Evolutionary conservation across 768 basidiomycete genomes (phyloP).

Genomic region (Crassisporium funariophilum): DNA sequence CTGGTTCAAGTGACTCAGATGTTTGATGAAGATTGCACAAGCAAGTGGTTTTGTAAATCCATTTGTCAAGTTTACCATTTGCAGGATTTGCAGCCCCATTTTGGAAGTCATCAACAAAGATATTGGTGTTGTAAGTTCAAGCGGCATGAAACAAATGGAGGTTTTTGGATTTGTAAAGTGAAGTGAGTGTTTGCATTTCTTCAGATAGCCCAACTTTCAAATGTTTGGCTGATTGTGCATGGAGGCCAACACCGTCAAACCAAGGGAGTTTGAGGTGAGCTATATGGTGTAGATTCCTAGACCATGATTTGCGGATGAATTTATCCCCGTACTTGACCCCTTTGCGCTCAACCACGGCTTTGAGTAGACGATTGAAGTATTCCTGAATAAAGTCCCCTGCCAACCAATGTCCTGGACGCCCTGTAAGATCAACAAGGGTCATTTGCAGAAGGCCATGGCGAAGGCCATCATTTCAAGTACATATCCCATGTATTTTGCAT

Average conservation of each 20-base stretch:
- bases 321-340: constrained; percentile 28
- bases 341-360: constrained; percentile 28
- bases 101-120: constrained; percentile 10
- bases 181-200: constrained; percentile 1
- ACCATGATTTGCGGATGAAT: constrained; percentile 28
- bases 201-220: constrained; percentile 15
- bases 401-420: constrained; percentile 25
- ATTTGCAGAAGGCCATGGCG: no score
- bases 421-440: no score
- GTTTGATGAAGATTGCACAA: constrained; percentile 1
- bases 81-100: neutral
- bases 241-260: constrained; percentile 19
- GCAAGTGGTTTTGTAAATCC: constrained; percentile 7
- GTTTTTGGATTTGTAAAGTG: neutral
- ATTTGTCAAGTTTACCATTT: constrained; percentile 12
- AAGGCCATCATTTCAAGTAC: no score
- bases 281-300: constrained; percentile 33
- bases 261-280: constrained; percentile 31
- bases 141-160: constrained; percentile 7
- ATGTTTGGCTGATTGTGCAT: constrained; percentile 17
- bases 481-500: no score
- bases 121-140: neutral
- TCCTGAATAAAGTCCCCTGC: constrained; percentile 36
- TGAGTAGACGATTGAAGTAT: constrained; percentile 33
- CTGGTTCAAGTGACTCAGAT: neutral